phyloP scores from a whole-genome alignment of 2,329 filamentous ascomycete species.

The Clarireedia paspali region DNA sequence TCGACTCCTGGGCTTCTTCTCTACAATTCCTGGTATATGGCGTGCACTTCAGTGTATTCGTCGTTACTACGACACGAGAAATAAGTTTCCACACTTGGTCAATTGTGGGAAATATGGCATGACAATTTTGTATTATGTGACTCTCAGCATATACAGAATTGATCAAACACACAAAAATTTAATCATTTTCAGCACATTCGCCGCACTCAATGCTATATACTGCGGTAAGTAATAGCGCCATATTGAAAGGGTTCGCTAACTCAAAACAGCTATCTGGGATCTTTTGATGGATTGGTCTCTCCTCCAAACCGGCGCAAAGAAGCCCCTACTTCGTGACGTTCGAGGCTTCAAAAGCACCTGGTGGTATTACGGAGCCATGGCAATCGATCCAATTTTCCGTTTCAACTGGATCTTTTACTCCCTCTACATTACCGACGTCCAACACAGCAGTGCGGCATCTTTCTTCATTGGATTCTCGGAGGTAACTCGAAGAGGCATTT shows the following conservation, averaged over 20 bases:
- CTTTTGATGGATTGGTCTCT: slow-evolving; percentile 93
- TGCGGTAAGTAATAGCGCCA: slow-evolving; percentile 47
- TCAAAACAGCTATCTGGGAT: slow-evolving; percentile 68
- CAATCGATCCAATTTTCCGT: slow-evolving; percentile 74
- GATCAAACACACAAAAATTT: slow-evolving; percentile 47
- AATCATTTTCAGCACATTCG: slow-evolving; percentile 72
- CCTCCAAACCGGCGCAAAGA: slow-evolving; percentile 65
- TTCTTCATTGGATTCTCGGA: slow-evolving; percentile 76
- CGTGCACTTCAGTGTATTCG: slow-evolving; percentile 84
- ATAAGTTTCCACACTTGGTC: slow-evolving; percentile 84
- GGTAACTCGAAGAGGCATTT: slow-evolving; percentile 77
- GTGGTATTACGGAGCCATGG: slow-evolving; percentile 82
- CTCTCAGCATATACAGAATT: slow-evolving; percentile 78
- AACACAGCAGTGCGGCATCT: slow-evolving; percentile 76
- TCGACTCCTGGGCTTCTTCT: slow-evolving; percentile 77
- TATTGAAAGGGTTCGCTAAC: neutral
- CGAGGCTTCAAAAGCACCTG: slow-evolving; percentile 71
- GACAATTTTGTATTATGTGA: slow-evolving; percentile 72
- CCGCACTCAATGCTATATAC: slow-evolving; percentile 76
- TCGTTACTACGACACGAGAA: slow-evolving; percentile 79
- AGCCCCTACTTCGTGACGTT: slow-evolving; percentile 65
- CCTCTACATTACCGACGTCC: slow-evolving; percentile 69
- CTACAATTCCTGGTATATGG: slow-evolving; percentile 78
- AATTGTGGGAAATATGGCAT: slow-evolving; percentile 89
- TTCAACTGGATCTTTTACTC: slow-evolving; percentile 90